These are phyloP conservation scores for Ostreobium quekettii DNA, from an alignment of 139 green algal species.

Conservation along the genomic window DNA sequence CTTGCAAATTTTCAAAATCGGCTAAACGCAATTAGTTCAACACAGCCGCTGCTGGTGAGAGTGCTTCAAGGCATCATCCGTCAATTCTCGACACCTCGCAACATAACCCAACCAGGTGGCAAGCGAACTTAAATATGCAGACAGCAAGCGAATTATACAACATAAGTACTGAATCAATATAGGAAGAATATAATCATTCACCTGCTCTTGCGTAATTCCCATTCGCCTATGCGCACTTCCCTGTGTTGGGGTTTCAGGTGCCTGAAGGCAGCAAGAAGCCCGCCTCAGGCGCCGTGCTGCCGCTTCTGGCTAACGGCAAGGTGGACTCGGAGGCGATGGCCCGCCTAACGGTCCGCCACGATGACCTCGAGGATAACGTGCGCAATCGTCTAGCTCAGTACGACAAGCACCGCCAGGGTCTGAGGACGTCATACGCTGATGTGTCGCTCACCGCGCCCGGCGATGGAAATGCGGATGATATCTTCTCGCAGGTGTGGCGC, in stretches of 20 bases:
- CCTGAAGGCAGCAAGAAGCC: background rate
- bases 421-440: constrained; percentile 37
- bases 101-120: no score
- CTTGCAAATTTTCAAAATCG: no score
- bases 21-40: no score
- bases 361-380: constrained; percentile 63
- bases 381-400: constrained; percentile 35
- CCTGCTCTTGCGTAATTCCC: background rate
- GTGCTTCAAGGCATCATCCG: no score
- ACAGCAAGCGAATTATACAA: background rate
- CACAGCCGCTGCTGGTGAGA: no score
- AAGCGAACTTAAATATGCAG: no score
- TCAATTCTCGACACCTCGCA: no score
- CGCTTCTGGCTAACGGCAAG: constrained; percentile 16
- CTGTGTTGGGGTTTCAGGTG: background rate
- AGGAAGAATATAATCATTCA: background rate
- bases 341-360: constrained; percentile 36
- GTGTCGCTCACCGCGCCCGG: constrained; percentile 31
- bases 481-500: no score
- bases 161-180: background rate
- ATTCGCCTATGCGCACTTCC: background rate
- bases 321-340: constrained; percentile 33
- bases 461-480: constrained; percentile 7
- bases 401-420: constrained; percentile 36
- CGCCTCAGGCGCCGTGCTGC: constrained; percentile 13